These are phyloP conservation scores for Auriculariales sp. DNA, from an alignment of 768 basidiomycete species.

Conservation along the genomic window DNA sequence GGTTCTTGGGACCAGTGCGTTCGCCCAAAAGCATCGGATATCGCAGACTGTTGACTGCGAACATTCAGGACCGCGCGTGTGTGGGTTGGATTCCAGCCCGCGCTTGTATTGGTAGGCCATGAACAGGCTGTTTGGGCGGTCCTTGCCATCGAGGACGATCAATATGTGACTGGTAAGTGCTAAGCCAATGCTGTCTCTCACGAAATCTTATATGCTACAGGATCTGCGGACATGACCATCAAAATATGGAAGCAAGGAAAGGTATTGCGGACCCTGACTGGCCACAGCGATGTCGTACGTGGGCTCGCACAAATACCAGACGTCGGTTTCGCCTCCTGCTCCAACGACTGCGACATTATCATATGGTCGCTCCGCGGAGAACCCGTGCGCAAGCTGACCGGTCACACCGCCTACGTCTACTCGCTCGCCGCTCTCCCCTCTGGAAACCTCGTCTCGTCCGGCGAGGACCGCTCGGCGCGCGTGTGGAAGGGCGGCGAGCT, in stretches of 20 bases:
- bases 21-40: not conserved
- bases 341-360: constrained; percentile 90
- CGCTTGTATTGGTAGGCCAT: constrained; percentile 70
- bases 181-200: not conserved
- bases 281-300: constrained; percentile 87
- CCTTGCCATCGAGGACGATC: constrained; percentile 56
- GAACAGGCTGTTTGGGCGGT: constrained; percentile 92
- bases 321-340: constrained; percentile 87
- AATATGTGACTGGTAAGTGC: constrained; percentile 62
- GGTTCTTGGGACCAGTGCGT: constrained; percentile 95
- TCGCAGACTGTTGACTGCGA: too few relatives aligned
- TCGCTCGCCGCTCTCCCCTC: constrained; percentile 67
- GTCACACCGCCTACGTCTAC: constrained; percentile 96
- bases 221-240: constrained; percentile 90
- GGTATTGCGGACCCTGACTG: constrained; percentile 56
- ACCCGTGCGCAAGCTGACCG: constrained; percentile 58
- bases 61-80: constrained; percentile 85
- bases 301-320: constrained; percentile 67
- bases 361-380: constrained; percentile 87
- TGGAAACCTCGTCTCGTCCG: constrained; percentile 76
- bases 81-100: constrained; percentile 66
- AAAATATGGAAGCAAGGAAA: constrained; percentile 76
- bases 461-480: constrained; percentile 87
- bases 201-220: constrained; percentile 30
- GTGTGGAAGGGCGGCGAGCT: constrained; percentile 90